Percentiles rank a stretch among this genome's conserved stretches.
Evolutionary conservation across 108 stramenopile genomes (phyloP).

Genomic region (Nitzschia inconspicua): DNA sequence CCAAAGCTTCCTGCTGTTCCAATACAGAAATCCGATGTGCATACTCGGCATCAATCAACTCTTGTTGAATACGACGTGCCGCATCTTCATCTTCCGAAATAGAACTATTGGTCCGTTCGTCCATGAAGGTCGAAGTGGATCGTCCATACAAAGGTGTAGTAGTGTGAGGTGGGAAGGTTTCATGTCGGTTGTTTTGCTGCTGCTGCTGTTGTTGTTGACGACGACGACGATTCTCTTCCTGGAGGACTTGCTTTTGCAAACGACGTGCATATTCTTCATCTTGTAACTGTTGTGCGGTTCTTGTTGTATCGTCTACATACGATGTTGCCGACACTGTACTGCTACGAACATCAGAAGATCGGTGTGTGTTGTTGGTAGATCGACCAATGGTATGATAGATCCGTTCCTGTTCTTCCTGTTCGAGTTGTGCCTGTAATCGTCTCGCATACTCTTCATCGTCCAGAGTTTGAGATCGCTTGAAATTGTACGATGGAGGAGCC

Average conservation of each 20-base stretch:
- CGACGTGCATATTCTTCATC: constrained; percentile 18
- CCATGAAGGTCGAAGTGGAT: too few species aligned
- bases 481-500: neutral
- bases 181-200: neutral
- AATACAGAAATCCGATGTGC: constrained; percentile 15
- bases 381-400: too few species aligned
- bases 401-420: neutral
- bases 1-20: constrained; percentile 13
- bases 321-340: too few species aligned
- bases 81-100: constrained; percentile 9
- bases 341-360: too few species aligned
- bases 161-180: too few species aligned
- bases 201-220: neutral
- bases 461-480: too few species aligned
- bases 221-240: neutral
- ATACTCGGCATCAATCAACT: constrained; percentile 45
- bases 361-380: too few species aligned
- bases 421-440: constrained; percentile 5
- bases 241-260: neutral
- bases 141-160: neutral
- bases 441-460: constrained; percentile 11
- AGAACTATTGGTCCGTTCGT: too few species aligned
- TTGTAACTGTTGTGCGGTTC: constrained; percentile 4
- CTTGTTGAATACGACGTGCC: constrained; percentile 50
- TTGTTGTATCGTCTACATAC: too few species aligned